These are phyloP conservation scores for Phyllosticta paracitricarpa DNA, from an alignment of 2,329 filamentous ascomycete genomes.

Conservation along the genomic window DNA sequence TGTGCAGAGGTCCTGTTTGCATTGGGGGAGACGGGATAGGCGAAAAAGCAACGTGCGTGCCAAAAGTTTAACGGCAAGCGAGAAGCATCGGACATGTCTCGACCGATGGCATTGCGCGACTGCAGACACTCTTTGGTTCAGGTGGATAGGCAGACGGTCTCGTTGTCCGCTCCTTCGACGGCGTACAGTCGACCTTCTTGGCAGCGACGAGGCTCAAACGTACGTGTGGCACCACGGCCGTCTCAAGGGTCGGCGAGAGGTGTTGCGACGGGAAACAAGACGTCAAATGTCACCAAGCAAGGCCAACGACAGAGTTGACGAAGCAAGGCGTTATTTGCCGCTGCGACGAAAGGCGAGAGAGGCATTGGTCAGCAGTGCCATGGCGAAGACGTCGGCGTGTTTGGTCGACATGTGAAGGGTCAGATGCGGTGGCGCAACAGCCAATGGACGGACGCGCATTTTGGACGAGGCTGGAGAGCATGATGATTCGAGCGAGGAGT, in stretches of 20 bases:
- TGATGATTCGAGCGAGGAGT: not conserved
- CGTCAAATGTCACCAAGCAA: not conserved
- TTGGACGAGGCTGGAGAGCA: not conserved
- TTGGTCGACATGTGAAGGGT: not conserved
- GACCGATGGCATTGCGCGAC: not conserved
- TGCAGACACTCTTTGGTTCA: not conserved
- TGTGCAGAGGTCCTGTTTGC: not conserved
- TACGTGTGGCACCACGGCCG: conserved; percentile 6
- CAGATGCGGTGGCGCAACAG: not conserved
- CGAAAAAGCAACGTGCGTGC: not conserved
- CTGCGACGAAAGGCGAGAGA: not conserved
- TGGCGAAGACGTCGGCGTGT: not conserved
- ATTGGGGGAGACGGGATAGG: not conserved
- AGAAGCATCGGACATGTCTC: not conserved
- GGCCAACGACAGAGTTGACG: not conserved
- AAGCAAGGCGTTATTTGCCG: not conserved
- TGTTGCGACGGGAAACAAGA: conserved; percentile 7
- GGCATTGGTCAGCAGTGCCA: not conserved
- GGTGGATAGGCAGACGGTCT: not conserved
- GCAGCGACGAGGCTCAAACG: conserved; percentile 2
- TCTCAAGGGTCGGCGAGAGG: conserved; percentile 6
- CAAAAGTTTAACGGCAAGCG: not conserved
- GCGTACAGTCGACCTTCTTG: not conserved
- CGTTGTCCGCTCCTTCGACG: not conserved
- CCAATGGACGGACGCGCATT: not conserved